Conservation (phyloP, 1,139 yeast species). For the Yamadazyma sp. region DNA sequence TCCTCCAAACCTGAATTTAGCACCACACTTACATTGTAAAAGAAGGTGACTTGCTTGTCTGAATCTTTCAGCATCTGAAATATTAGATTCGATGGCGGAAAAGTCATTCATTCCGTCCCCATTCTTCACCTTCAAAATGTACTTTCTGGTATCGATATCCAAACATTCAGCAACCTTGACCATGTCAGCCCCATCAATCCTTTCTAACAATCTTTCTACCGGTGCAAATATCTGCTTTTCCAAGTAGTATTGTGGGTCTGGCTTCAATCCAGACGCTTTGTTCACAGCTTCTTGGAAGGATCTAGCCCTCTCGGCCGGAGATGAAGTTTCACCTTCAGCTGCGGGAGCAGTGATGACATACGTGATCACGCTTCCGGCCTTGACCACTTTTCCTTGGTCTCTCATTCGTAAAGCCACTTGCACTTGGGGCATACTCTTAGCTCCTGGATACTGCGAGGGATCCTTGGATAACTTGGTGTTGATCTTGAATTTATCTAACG, state of each 20-base stretch:
- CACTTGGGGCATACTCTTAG: slow-evolving; percentile 87
- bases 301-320: slow-evolving; percentile 74
- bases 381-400: slow-evolving; percentile 77
- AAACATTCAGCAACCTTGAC: slow-evolving; percentile 73
- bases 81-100: slow-evolving; percentile 77
- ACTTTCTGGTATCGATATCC: slow-evolving; percentile 73
- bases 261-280: slow-evolving; percentile 50
- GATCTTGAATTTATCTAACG: slow-evolving; percentile 65
- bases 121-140: slow-evolving; percentile 48
- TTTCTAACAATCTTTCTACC: slow-evolving; percentile 80
- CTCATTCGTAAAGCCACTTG: slow-evolving; percentile 85
- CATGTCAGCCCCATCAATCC: slow-evolving; percentile 85
- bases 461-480: slow-evolving; percentile 77
- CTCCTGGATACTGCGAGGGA: slow-evolving; percentile 72
- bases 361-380: slow-evolving; percentile 88
- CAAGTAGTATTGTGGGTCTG: slow-evolving; percentile 78
- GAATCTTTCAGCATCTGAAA: slow-evolving; percentile 82
- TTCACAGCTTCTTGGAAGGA: slow-evolving; percentile 69
- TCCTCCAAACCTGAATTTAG: slow-evolving; percentile 70
- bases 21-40: slow-evolving; percentile 65
- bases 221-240: slow-evolving; percentile 92
- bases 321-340: slow-evolving; percentile 35
- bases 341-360: slow-evolving; percentile 64
- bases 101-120: slow-evolving; percentile 41
- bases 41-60: slow-evolving; percentile 56